Conservation (phyloP, 306 rosid genomes). For the Senna tora region DNA sequence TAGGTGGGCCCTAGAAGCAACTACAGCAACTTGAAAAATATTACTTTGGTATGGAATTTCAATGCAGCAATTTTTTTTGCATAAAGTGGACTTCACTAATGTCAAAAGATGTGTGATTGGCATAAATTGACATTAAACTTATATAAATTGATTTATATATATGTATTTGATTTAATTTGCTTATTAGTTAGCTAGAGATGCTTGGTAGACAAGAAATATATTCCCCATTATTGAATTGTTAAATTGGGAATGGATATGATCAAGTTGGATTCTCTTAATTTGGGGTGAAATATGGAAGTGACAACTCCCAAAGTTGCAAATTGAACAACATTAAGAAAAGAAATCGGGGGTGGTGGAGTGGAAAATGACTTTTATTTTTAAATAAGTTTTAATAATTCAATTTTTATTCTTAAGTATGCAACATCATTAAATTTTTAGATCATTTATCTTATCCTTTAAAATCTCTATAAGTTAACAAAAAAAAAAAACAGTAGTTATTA, state of each 20-base stretch:
- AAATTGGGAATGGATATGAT: background rate
- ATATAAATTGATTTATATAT: too few relatives aligned
- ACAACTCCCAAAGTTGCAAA: background rate
- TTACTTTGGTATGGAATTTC: conserved; percentile 15
- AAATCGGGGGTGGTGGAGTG: too few relatives aligned
- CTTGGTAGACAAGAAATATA: conserved; percentile 32
- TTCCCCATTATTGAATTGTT: conserved; percentile 18
- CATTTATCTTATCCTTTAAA: too few relatives aligned
- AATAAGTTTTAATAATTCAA: too few relatives aligned
- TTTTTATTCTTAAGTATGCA: too few relatives aligned
- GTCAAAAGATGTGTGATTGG: conserved; percentile 27
- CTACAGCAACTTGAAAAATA: background rate
- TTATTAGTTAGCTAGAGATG: conserved; percentile 14
- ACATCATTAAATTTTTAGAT: too few relatives aligned
- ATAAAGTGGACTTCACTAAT: conserved; percentile 16
- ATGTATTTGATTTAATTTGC: background rate
- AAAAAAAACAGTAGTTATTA: too few relatives aligned
- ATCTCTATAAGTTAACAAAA: too few relatives aligned
- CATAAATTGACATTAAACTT: background rate
- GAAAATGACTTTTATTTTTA: too few relatives aligned
- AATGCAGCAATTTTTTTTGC: background rate
- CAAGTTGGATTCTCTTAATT: background rate
- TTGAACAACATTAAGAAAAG: too few relatives aligned
- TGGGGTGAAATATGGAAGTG: conserved; percentile 14
- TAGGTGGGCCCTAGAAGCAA: conserved; percentile 10